These are phyloP conservation scores for Ogataea saltuana DNA, from an alignment of 805 yeast genomes.

Conservation along the genomic window DNA sequence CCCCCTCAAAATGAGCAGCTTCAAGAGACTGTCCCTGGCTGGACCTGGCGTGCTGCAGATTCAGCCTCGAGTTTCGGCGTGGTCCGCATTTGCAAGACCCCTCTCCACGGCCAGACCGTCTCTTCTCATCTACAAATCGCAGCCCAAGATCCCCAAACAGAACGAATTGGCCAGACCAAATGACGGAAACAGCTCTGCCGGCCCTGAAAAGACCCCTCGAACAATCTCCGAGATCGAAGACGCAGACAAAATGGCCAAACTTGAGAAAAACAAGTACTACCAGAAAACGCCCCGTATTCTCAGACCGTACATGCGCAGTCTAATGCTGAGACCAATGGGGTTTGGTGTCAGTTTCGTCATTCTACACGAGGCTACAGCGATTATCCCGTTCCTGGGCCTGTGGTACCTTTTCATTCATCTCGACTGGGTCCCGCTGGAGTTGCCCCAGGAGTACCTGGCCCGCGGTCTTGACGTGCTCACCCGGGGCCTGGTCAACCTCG, in stretches of 20 bases:
- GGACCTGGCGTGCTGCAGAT: too few species aligned
- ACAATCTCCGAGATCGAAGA: slow-evolving; percentile 26
- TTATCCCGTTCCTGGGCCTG: slow-evolving; percentile 50
- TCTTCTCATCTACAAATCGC: slow-evolving; percentile 28
- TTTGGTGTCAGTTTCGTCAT: slow-evolving; percentile 48
- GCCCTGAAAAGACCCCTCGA: slow-evolving; percentile 4
- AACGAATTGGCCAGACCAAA: slow-evolving; percentile 1
- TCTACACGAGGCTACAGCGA: slow-evolving; percentile 54
- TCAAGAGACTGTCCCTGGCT: too few species aligned
- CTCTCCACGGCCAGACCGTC: slow-evolving; percentile 5
- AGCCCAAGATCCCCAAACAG: slow-evolving; percentile 23
- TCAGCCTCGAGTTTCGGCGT: too few species aligned
- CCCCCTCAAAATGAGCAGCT: too few species aligned
- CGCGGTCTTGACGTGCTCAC: slow-evolving; percentile 50
- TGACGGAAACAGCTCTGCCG: background rate
- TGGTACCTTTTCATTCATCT: slow-evolving; percentile 52
- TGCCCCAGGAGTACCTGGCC: slow-evolving; percentile 50
- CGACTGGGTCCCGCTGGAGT: slow-evolving; percentile 43
- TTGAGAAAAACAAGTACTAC: slow-evolving; percentile 35
- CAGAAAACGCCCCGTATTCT: slow-evolving; percentile 31
- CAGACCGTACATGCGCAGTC: slow-evolving; percentile 34
- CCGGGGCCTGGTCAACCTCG: slow-evolving; percentile 34
- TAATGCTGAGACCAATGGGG: slow-evolving; percentile 36
- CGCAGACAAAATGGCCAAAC: slow-evolving; percentile 22
- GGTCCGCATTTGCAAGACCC: slow-evolving; percentile 1